phyloP scores from a whole-genome alignment of 2,329 filamentous ascomycete species.

The Bisporella sp. region DNA sequence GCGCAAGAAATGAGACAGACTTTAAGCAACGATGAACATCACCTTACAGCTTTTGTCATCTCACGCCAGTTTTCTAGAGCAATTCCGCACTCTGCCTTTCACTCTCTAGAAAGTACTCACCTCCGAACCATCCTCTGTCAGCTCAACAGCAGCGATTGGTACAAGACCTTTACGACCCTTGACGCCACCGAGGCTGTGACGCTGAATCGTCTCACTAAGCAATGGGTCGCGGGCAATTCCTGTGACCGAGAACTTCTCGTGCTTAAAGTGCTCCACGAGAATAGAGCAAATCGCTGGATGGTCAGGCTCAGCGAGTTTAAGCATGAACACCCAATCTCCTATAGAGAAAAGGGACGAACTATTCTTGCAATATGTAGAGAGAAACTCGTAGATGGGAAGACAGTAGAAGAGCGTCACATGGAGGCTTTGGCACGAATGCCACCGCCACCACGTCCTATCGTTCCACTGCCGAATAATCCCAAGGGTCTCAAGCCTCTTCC shows the following conservation, averaged over 20 bases:
- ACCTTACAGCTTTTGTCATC: slow-evolving; percentile 19
- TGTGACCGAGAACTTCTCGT: slow-evolving; percentile 17
- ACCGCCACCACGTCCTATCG: too few species aligned
- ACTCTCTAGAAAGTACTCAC: slow-evolving; percentile 22
- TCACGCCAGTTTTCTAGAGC: slow-evolving; percentile 4
- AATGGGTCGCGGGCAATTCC: slow-evolving; percentile 1
- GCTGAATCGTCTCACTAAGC: slow-evolving; percentile 9
- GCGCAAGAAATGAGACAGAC: slow-evolving; percentile 19
- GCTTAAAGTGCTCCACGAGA: slow-evolving; percentile 18
- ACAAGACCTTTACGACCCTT: slow-evolving; percentile 18
- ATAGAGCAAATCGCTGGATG: slow-evolving; percentile 15
- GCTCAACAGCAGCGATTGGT: slow-evolving; percentile 19
- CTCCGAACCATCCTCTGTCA: slow-evolving; percentile 22
- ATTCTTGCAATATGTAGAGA: slow-evolving; percentile 21
- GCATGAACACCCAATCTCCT: neutral
- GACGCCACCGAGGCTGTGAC: slow-evolving; percentile 9
- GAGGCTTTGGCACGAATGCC: too few species aligned
- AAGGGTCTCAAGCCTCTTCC: too few species aligned
- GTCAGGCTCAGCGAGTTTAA: slow-evolving; percentile 9
- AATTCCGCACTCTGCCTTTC: slow-evolving; percentile 22
- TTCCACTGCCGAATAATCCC: too few species aligned
- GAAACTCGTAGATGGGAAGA: slow-evolving; percentile 14
- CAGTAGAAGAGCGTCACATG: neutral
- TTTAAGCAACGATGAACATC: slow-evolving; percentile 14
- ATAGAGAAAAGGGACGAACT: slow-evolving; percentile 5